phyloP scores from a whole-genome alignment of 345 rosid species.

The Hibiscus syriacus region DNA sequence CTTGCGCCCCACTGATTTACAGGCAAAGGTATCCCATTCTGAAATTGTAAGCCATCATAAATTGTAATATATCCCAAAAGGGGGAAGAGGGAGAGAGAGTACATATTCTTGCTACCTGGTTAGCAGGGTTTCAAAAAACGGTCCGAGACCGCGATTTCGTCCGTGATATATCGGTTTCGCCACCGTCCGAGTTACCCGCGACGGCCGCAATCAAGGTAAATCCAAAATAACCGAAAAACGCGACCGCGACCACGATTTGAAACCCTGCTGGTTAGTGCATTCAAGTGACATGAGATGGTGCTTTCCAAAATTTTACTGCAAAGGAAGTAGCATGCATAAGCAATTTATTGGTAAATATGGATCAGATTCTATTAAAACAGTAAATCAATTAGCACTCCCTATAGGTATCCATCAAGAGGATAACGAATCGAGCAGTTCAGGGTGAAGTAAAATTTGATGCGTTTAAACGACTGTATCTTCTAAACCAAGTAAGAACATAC shows the following conservation, averaged over 20 bases:
- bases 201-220: no score
- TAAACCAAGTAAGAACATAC: not conserved
- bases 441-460: not conserved
- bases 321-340: conserved; percentile 1
- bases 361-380: no score
- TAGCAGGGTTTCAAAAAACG: no score
- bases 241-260: no score
- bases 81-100: no score
- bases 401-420: not conserved
- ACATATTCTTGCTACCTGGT: conserved; percentile 42
- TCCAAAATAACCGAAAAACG: no score
- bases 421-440: not conserved
- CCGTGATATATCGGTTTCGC: no score
- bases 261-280: no score
- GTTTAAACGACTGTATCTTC: not conserved
- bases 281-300: conserved; percentile 52
- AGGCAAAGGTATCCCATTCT: conserved; percentile 52
- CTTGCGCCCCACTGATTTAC: conserved; percentile 56
- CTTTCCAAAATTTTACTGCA: conserved; percentile 57
- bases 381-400: conserved; percentile 2
- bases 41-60: conserved; percentile 38
- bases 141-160: no score
- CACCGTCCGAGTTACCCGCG: no score
- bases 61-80: no score
- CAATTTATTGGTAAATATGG: not conserved